A percentile compares a stretch with the other conserved stretches of the same genome.
Evolutionary conservation across 805 yeast genomes (phyloP).

Genomic region (Kazachstania africana): DNA sequence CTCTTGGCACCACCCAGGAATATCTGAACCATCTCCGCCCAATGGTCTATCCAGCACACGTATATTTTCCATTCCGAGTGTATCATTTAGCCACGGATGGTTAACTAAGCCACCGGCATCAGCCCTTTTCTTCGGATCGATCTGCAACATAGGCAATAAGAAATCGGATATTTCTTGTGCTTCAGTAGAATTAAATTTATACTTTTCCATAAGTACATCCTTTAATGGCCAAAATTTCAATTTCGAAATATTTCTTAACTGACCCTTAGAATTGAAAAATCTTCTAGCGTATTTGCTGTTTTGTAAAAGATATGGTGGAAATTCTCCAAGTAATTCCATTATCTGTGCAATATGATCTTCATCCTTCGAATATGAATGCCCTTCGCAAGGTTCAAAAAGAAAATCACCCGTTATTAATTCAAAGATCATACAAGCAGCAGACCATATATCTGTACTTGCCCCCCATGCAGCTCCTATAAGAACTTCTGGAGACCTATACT

Average conservation of each 20-base stretch:
- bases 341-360: conserved; percentile 97
- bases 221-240: conserved; percentile 83
- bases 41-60: conserved; percentile 53
- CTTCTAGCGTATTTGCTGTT: conserved; percentile 51
- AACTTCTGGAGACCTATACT: conserved; percentile 86
- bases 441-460: conserved; percentile 90
- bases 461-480: conserved; percentile 83
- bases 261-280: conserved; percentile 56
- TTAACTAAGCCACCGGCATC: conserved; percentile 95
- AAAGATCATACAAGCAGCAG: conserved; percentile 83
- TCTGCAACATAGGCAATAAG: conserved; percentile 66
- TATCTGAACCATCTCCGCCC: conserved; percentile 76
- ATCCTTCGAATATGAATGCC: conserved; percentile 68
- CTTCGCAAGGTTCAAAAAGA: conserved; percentile 75
- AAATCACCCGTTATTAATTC: conserved; percentile 92
- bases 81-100: conserved; percentile 74
- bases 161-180: conserved; percentile 69
- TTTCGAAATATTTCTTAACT: conserved; percentile 65
- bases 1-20: conserved; percentile 83
- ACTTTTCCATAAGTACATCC: conserved; percentile 76
- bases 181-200: conserved; percentile 55
- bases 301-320: conserved; percentile 48
- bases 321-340: conserved; percentile 64
- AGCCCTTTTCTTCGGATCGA: conserved; percentile 72
- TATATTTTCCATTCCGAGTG: conserved; percentile 61